phyloP scores from a whole-genome alignment of 1,284 basidiomycete species.

The Fistulinella cinereoalba region DNA sequence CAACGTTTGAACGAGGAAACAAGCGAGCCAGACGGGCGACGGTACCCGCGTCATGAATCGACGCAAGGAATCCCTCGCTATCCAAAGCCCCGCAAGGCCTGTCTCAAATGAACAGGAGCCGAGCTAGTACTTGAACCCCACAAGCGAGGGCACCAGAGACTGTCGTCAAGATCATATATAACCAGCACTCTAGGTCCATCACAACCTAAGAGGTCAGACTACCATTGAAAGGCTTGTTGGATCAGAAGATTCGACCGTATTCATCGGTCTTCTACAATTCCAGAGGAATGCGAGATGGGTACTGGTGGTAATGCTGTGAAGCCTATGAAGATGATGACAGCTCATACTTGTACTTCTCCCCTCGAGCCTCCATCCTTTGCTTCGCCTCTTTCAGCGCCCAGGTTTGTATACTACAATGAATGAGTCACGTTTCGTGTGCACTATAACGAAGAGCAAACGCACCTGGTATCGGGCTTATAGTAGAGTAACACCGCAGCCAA shows the following conservation, averaged over 20 bases:
- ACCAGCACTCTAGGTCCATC: too few relatives aligned
- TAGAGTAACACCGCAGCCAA: constrained; percentile 76
- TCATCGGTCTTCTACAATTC: too few relatives aligned
- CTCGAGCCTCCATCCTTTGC: constrained; percentile 82
- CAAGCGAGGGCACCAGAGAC: too few relatives aligned
- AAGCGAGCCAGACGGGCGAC: too few relatives aligned
- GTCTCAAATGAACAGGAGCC: too few relatives aligned
- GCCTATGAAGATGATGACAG: constrained; percentile 36
- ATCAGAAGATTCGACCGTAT: too few relatives aligned
- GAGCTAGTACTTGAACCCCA: too few relatives aligned
- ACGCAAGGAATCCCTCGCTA: neutral
- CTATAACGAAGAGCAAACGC: constrained; percentile 30
- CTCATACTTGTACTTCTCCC: constrained; percentile 81
- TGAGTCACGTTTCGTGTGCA: neutral
- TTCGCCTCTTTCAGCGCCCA: constrained; percentile 91
- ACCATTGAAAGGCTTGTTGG: too few relatives aligned
- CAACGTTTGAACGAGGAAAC: too few relatives aligned
- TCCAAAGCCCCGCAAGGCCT: too few relatives aligned
- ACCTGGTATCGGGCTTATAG: constrained; percentile 98
- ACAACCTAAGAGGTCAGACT: too few relatives aligned
- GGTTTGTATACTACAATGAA: constrained; percentile 66
- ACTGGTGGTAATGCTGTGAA: constrained; percentile 5
- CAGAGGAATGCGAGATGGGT: constrained; percentile 1
- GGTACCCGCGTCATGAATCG: neutral
- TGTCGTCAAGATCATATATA: too few relatives aligned